Evolutionary conservation across 805 yeast genomes (phyloP), one percentile per base, ranked within the genome.

Genomic region (Hanseniaspora jakobsenii): DNA sequence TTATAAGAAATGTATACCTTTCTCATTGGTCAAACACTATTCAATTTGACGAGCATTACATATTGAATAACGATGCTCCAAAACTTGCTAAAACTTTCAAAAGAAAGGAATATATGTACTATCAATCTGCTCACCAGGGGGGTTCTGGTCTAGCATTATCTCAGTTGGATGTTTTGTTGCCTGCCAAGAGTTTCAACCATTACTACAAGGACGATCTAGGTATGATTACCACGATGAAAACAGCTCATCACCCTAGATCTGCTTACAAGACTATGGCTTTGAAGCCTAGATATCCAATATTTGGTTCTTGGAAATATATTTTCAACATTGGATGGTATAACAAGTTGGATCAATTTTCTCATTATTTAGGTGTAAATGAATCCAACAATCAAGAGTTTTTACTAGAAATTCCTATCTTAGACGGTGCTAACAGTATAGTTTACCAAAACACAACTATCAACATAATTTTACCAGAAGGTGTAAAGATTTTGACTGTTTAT

Each of bases 251-350:
- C n/a, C 36, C 39, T 12, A 29, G 18, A 22, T 6, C 44, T 19
- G 35, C 28, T 16, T 52, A 52, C 4, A 57, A 61, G 42, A 58
- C 52, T 49, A 63, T 84, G 38, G 65, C 78, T 28, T 60, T 91
- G 51, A 74, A 72, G 55, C 97, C 97, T 47, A 73, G 98, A 60
- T 91, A 69, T 67, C 98, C 98, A n/a, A 60, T 91, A 6, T 82
- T 84, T 62, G 98, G 98, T 38, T 93, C 87, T 34, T 91, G 98
- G 98, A 72, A 78, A 55, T 89, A 85, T 64, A 85, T 89, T 64
- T 91, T 84, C 69, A 91, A 97, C 18, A 62, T 89, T 53, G 97
- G 97, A n/a, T 91, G 95, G 95, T 74, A 78, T 39, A 72, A 75
- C 51, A 64, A 68, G 17, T 62, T 87, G 32, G 55, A 64, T 13